Base-by-base conservation (phyloP, 1,284 basidiomycete genomes). In the Melampsora larici-populina region DNA sequence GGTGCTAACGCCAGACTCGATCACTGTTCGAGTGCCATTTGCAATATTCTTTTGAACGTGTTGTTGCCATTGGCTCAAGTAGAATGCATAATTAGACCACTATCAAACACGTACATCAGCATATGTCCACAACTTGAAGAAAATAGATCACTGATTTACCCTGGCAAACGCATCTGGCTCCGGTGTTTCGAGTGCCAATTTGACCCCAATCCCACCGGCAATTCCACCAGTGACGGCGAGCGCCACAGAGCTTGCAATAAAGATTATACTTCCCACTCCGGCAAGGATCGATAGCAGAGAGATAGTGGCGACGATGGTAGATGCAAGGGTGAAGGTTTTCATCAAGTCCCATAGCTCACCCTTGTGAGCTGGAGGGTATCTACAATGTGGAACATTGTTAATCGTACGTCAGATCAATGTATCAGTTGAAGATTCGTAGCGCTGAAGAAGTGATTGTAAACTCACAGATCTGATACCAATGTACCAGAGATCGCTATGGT, bases 81-180 rank as follows among this genome's bases (percentile, higher is more conserved):
- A 74, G 66, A 74, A 74, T 26, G 72, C 72, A 55, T 74, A 74
- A 49, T 64, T 62, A 5, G 72, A 65, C 46, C 26, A 71, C 70
- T 71, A 8, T 33, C 15, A 15, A 9, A 60, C 9, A 60, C n/a
- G 15, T 60, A 8, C 2, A n/a, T 24, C n/a, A 60, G 55, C 9
- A 6, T 24, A 8, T 60, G n/a, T n/a, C 29, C 55, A 31, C 7
- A 60, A 2, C 6, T n/a, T 60, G 9, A 24, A 9, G n/a, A 15
- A 60, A 31, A 9, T 2, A 8, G 29, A 31, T 31, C 2, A 60
- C 24, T 6, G 8, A 5, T n/a, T 64, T 72, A 72, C 70, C 60
- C 60, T 72, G 49, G 60, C 70, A 46, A 72, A 73, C 9, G 58
- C 62, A 49, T 64, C 36, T 17, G 70, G 70, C 21, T 63, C 43